Evolutionary conservation across 2,329 filamentous ascomycete species (phyloP).

Genomic region (Biscogniauxia mediterranea): DNA sequence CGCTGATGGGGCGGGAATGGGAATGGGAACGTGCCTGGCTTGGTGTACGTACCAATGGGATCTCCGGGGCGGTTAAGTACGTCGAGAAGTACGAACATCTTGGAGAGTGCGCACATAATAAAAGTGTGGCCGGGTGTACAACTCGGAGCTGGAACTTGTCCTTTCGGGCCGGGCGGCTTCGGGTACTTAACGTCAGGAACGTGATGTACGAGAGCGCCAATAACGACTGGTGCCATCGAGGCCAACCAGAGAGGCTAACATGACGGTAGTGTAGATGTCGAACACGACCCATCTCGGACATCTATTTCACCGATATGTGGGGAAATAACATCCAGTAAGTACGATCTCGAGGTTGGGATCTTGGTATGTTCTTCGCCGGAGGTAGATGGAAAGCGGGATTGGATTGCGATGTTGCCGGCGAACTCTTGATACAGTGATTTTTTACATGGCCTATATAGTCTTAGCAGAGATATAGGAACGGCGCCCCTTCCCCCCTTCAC

Average conservation of each 20-base stretch:
- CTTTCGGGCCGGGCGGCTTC: constrained; percentile 61
- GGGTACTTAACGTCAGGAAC: constrained; percentile 69
- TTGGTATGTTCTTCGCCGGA: constrained; percentile 46
- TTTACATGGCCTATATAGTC: too few species aligned
- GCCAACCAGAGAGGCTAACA: constrained; percentile 54
- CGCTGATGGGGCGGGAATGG: too few species aligned
- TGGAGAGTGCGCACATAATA: constrained; percentile 70
- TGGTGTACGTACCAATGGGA: too few species aligned
- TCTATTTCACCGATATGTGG: constrained; percentile 54
- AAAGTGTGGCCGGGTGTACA: constrained; percentile 67
- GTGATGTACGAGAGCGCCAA: constrained; percentile 59
- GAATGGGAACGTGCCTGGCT: too few species aligned
- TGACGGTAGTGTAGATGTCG: constrained; percentile 16
- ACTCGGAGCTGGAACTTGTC: constrained; percentile 54
- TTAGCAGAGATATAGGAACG: too few species aligned
- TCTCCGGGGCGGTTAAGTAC: too few species aligned
- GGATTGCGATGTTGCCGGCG: too few species aligned
- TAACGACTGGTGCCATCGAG: constrained; percentile 64
- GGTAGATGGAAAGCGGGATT: too few species aligned
- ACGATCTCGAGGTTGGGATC: constrained; percentile 43
- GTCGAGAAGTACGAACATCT: constrained; percentile 66
- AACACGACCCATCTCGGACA: constrained; percentile 53
- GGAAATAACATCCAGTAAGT: constrained; percentile 48
- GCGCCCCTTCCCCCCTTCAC: too few species aligned
- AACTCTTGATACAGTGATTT: too few species aligned